Evolutionary conservation across 768 basidiomycete species (phyloP).

Genomic region (Amyloporia xantha): DNA sequence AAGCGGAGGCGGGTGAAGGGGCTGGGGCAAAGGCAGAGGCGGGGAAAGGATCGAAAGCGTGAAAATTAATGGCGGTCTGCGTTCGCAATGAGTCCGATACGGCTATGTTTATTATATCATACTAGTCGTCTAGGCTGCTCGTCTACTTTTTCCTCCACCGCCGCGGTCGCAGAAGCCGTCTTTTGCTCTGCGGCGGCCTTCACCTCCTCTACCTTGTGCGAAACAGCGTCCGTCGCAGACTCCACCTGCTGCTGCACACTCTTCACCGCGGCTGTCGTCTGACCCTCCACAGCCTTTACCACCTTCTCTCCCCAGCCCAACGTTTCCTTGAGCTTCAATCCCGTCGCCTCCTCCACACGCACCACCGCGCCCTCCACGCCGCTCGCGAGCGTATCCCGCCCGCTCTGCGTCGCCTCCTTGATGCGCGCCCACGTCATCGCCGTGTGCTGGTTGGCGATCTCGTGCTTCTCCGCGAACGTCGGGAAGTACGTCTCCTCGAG

Average conservation of each 20-base stretch:
- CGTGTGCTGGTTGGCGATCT: slow-evolving; percentile 52
- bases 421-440: slow-evolving; percentile 52
- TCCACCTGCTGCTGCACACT: not conserved
- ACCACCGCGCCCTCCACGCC: slow-evolving; percentile 41
- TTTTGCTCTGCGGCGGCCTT: slow-evolving; percentile 9
- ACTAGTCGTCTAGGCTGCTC: slow-evolving; percentile 3
- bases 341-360: slow-evolving; percentile 61
- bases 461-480: slow-evolving; percentile 58
- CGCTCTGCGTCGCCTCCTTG: slow-evolving; percentile 43
- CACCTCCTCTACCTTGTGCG: slow-evolving; percentile 12
- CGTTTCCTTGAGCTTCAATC: slow-evolving; percentile 61
- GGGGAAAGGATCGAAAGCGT: not conserved
- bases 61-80: not conserved
- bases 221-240: slow-evolving; percentile 5
- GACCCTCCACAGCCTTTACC: slow-evolving; percentile 7
- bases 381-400: slow-evolving; percentile 36
- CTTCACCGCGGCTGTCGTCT: slow-evolving; percentile 7
- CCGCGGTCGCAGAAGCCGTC: not conserved
- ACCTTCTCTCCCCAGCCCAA: slow-evolving; percentile 36
- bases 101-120: not conserved
- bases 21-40: slow-evolving; percentile 2
- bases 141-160: slow-evolving; percentile 1
- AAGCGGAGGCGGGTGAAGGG: not conserved
- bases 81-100: not conserved
- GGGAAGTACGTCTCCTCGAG: slow-evolving; percentile 74